A percentile compares a stretch with the other conserved stretches of the same genome.
These are phyloP conservation scores for Xylaria sp. DNA, from an alignment of 2,329 filamentous ascomycete species.

Conservation along the genomic window DNA sequence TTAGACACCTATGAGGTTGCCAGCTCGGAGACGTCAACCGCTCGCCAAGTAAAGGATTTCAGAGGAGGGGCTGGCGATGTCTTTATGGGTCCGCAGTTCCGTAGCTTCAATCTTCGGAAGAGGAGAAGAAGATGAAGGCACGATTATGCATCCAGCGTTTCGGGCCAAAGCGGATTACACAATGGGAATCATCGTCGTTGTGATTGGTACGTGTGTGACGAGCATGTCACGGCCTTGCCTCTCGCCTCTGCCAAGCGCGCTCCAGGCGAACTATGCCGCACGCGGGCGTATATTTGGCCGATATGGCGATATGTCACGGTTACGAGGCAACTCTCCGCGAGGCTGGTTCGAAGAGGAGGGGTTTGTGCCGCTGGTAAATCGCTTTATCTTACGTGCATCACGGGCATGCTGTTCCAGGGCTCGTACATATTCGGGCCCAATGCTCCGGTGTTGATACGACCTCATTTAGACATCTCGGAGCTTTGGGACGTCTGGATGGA, in stretches of 20 bases:
- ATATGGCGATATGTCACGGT: neutral
- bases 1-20: neutral
- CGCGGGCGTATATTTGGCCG: neutral
- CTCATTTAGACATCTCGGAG: neutral
- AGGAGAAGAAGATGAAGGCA: neutral
- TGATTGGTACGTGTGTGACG: neutral
- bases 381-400: neutral
- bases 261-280: neutral
- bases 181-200: neutral
- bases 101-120: neutral
- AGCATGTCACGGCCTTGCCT: neutral
- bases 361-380: neutral
- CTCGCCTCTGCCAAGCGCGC: neutral
- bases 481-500: no score
- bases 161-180: neutral
- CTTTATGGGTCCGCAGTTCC: neutral
- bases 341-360: no score
- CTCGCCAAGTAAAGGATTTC: constrained; percentile 12
- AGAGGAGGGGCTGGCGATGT: neutral
- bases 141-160: neutral
- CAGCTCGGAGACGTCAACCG: neutral
- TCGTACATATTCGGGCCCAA: neutral
- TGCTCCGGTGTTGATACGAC: neutral
- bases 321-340: no score
- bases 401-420: neutral